phyloP scores from a whole-genome alignment of 176 grass and related monocot genomes.

The Oryza punctata region DNA sequence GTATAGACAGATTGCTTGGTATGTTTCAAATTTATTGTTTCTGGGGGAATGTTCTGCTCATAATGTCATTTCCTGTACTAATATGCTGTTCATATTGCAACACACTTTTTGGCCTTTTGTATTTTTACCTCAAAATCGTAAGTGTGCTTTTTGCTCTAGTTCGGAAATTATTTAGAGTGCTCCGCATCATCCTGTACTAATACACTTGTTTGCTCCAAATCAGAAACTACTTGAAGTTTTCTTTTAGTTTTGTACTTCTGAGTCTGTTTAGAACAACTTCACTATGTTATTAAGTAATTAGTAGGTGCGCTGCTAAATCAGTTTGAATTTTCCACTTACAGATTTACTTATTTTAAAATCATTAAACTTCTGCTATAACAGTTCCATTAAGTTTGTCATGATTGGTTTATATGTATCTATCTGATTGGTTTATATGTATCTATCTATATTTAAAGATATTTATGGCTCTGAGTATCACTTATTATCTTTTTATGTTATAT shows the following conservation, averaged over 20 bases:
- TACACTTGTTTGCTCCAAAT: slow-evolving; percentile 3
- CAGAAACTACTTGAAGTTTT: slow-evolving; percentile 28
- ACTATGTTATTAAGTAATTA: slow-evolving; percentile 6
- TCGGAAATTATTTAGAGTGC: slow-evolving; percentile 13
- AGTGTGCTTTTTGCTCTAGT: background rate
- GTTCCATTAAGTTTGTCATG: background rate
- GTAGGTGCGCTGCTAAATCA: slow-evolving; percentile 4
- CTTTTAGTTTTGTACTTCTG: background rate
- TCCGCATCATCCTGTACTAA: background rate
- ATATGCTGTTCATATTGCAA: slow-evolving; percentile 15
- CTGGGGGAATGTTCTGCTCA: slow-evolving; percentile 27
- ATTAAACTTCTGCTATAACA: slow-evolving; percentile 11
- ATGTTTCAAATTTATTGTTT: background rate
- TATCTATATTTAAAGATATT: slow-evolving; percentile 4
- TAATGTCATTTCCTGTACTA: slow-evolving; percentile 5
- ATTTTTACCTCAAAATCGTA: slow-evolving; percentile 6
- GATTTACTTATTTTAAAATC: background rate
- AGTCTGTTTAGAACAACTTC: slow-evolving; percentile 14
- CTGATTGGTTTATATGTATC: background rate
- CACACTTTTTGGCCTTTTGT: background rate
- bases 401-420: background rate
- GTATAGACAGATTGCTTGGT: slow-evolving; percentile 6
- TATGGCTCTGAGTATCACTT: background rate
- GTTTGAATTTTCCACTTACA: background rate
- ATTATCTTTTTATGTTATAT: slow-evolving; percentile 7